Percentiles rank a stretch among this genome's conserved stretches.
These are phyloP conservation scores for Fusarium sp. DNA, from an alignment of 2,329 filamentous ascomycete genomes.

Conservation along the genomic window DNA sequence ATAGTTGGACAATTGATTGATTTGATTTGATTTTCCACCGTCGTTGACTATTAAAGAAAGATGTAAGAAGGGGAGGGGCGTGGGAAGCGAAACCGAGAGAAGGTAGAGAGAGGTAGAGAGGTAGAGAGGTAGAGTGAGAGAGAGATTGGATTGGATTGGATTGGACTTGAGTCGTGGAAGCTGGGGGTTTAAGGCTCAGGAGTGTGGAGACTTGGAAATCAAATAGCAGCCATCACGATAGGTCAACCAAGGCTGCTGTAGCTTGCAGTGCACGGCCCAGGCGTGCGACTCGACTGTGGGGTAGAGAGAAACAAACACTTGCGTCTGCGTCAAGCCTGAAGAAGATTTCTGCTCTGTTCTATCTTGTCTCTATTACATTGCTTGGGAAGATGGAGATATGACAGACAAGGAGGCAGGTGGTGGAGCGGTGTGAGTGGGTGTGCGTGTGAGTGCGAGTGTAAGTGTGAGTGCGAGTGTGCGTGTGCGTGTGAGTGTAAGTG, in stretches of 20 bases:
- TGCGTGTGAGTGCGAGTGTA: too few species aligned
- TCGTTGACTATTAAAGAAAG: constrained; percentile 17
- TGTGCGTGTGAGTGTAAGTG: constrained; percentile 10
- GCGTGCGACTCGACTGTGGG: constrained; percentile 44
- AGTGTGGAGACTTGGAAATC: constrained; percentile 40
- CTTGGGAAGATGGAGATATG: neutral
- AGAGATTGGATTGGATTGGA: constrained; percentile 3
- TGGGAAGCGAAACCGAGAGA: constrained; percentile 12
- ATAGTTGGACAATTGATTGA: constrained; percentile 2
- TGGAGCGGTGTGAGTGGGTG: constrained; percentile 32
- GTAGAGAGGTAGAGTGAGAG: constrained; percentile 37
- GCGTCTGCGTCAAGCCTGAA: constrained; percentile 3
- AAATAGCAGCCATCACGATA: constrained; percentile 41
- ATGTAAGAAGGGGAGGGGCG: constrained; percentile 38
- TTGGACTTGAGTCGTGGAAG: too few species aligned
- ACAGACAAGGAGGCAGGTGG: constrained; percentile 26
- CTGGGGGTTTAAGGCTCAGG: constrained; percentile 36
- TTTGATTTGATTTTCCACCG: neutral
- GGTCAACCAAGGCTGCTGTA: constrained; percentile 25
- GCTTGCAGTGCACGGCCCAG: constrained; percentile 33
- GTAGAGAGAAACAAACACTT: constrained; percentile 34
- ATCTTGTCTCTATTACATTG: neutral
- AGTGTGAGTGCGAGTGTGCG: constrained; percentile 15
- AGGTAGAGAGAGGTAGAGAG: too few species aligned
- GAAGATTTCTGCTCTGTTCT: neutral